phyloP scores from a whole-genome alignment of 2,329 filamentous ascomycete genomes.

The Teratosphaeria viscida region DNA sequence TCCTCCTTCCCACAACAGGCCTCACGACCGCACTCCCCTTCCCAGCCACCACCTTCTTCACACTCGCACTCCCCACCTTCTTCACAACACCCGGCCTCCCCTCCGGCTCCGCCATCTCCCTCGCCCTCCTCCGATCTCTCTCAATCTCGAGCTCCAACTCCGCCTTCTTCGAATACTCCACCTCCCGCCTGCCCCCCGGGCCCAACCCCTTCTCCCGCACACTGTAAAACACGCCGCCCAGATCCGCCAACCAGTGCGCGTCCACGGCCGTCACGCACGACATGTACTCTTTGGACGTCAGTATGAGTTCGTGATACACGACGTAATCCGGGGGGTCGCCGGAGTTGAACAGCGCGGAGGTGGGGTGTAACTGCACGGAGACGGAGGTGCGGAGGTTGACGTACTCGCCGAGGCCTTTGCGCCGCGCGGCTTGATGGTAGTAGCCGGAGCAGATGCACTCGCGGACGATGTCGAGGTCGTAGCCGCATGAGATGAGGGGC shows the following conservation, averaged over 20 bases:
- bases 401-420: conserved; percentile 94
- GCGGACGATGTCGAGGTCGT: conserved; percentile 91
- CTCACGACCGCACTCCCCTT: conserved; percentile 22
- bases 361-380: conserved; percentile 88
- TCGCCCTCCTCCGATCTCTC: conserved; percentile 15
- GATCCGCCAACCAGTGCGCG: conserved; percentile 90
- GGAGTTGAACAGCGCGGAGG: conserved; percentile 80
- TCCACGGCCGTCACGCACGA: conserved; percentile 93
- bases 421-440: conserved; percentile 93
- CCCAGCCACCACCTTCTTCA: conserved; percentile 10
- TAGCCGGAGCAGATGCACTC: conserved; percentile 97
- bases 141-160: conserved; percentile 22
- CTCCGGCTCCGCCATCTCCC: conserved; percentile 9
- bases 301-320: conserved; percentile 93
- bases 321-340: conserved; percentile 95
- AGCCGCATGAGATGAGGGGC: conserved; percentile 76
- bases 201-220: conserved; percentile 86
- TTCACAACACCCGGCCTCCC: conserved; percentile 4
- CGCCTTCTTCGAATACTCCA: conserved; percentile 21
- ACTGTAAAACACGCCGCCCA: conserved; percentile 94
- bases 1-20: conserved; percentile 13
- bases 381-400: conserved; percentile 92
- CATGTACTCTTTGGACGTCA: conserved; percentile 97
- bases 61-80: conserved; percentile 6
- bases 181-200: conserved; percentile 13